These are phyloP conservation scores for Cyanidioschyzon merolae DNA, from an alignment of 23 red algal species.

Conservation along the genomic window DNA sequence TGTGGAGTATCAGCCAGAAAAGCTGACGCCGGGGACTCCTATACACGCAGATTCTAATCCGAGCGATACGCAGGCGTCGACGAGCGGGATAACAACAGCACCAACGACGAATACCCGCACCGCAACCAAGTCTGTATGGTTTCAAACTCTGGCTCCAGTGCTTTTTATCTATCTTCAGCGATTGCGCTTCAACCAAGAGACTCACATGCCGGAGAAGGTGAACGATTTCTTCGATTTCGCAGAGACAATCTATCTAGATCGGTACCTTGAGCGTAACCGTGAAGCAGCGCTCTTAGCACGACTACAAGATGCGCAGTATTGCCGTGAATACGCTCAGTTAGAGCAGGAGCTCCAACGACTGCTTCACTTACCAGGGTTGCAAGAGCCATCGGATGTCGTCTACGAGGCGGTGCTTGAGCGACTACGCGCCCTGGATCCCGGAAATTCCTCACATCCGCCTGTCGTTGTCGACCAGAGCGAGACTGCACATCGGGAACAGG, in stretches of 20 bases:
- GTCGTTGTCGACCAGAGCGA: background rate
- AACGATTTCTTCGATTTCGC: conserved; percentile 67
- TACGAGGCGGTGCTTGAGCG: conserved; percentile 11
- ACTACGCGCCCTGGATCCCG: background rate
- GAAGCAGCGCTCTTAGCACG: conserved; percentile 31
- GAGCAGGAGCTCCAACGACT: conserved; percentile 24
- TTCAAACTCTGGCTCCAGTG: conserved; percentile 47
- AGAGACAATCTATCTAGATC: conserved; percentile 39
- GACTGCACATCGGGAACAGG: background rate
- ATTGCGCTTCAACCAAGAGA: conserved; percentile 65
- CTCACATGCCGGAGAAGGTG: conserved; percentile 62
- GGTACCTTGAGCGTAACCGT: conserved; percentile 59
- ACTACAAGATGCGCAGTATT: background rate
- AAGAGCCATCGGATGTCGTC: background rate
- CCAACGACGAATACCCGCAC: background rate
- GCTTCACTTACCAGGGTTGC: conserved; percentile 8
- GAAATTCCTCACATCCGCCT: background rate
- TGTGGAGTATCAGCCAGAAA: background rate
- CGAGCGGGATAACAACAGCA: background rate
- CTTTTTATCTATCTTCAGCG: conserved; percentile 76
- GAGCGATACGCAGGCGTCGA: background rate
- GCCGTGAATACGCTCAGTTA: conserved; percentile 17
- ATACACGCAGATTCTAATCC: background rate
- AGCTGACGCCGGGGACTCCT: background rate
- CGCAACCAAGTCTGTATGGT: conserved; percentile 60